Evolutionary conservation across 2,329 filamentous ascomycete genomes (phyloP), one percentile per base, ranked within the genome.

Genomic region (Orbilia ellipsospora): DNA sequence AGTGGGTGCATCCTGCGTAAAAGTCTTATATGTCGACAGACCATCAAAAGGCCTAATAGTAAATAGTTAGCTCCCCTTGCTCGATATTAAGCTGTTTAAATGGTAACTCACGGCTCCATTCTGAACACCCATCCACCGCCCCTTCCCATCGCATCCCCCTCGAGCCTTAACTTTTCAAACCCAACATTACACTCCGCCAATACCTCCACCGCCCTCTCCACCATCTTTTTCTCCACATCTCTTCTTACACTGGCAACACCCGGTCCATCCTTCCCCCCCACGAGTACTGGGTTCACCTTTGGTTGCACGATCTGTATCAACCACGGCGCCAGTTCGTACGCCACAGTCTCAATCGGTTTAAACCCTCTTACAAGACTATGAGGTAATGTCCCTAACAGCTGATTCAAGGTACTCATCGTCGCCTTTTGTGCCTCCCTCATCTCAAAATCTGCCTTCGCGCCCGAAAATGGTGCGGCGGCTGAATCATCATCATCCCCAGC

Each of bases 231-330:
- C 81, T 99, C 95, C 0, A 86, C 87, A 44, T 96, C 93, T 81
- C 92, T 94, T 45, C 95, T 89, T 0, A 99, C 94, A 78, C 92
- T 96, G 0, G 94, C 94, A 5, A 90, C 69, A 97, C 84, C 26
- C 97, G 89, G 74, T 97, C 94, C 0, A 87, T 90, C 0, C 92
- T 89, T 36, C 98, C 89, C 79, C 93, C 90, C 87, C 0, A 98
- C 89, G 7, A 97, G 87, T 2, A 98, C 92, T 0, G 95, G 95
- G 81, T 95, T 97, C 52, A 99, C 90, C 72, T 94, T 91, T 0
- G 95, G 95, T 0, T 92, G 90, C 18, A 99, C 85, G 81, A 99
- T 91, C 44, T 91, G 90, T 15, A 92, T 85, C 1, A 96, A 86
- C 81, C 93, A 96, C 0, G 95, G 95, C 40, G 0, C 89, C 85